These are phyloP conservation scores for Linderina pennispora DNA, from an alignment of 192 early-diverging fungal genomes.

Conservation along the genomic window DNA sequence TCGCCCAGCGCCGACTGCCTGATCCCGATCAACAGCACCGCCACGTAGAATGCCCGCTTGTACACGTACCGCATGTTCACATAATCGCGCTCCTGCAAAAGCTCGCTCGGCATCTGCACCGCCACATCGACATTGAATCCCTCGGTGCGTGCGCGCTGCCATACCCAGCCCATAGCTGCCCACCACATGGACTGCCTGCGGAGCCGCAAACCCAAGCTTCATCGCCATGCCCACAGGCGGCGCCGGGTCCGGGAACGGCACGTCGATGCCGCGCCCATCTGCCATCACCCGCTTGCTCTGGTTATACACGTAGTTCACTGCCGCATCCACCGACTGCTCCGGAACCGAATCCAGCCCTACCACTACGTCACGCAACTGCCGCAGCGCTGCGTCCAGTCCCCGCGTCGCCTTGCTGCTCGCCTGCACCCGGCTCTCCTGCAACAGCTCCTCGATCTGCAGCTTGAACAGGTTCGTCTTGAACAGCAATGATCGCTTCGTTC, in stretches of 20 bases:
- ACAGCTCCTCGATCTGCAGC: slow-evolving; percentile 61
- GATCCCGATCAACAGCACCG: slow-evolving; percentile 49
- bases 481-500: slow-evolving; percentile 72
- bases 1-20: slow-evolving; percentile 47
- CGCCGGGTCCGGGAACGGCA: slow-evolving; percentile 73
- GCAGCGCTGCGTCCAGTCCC: slow-evolving; percentile 37
- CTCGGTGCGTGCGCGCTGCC: slow-evolving; percentile 48
- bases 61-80: slow-evolving; percentile 92
- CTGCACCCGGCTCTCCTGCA: slow-evolving; percentile 11
- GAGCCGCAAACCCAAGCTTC: slow-evolving; percentile 72
- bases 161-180: slow-evolving; percentile 86
- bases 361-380: slow-evolving; percentile 48
- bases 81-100: slow-evolving; percentile 92
- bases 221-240: slow-evolving; percentile 67
- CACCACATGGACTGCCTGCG: slow-evolving; percentile 69
- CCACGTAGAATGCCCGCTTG: slow-evolving; percentile 90
- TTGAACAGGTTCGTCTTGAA: slow-evolving; percentile 91
- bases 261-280: slow-evolving; percentile 5
- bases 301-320: slow-evolving; percentile 43
- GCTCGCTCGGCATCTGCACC: slow-evolving; percentile 76
- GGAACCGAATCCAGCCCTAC: background rate
- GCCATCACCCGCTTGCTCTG: slow-evolving; percentile 38
- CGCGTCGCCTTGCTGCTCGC: slow-evolving; percentile 17
- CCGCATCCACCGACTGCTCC: slow-evolving; percentile 25
- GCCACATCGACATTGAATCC: slow-evolving; percentile 83